These are phyloP conservation scores for Globisporangium nunn DNA, from an alignment of 352 stramenopile species.

Conservation along the genomic window DNA sequence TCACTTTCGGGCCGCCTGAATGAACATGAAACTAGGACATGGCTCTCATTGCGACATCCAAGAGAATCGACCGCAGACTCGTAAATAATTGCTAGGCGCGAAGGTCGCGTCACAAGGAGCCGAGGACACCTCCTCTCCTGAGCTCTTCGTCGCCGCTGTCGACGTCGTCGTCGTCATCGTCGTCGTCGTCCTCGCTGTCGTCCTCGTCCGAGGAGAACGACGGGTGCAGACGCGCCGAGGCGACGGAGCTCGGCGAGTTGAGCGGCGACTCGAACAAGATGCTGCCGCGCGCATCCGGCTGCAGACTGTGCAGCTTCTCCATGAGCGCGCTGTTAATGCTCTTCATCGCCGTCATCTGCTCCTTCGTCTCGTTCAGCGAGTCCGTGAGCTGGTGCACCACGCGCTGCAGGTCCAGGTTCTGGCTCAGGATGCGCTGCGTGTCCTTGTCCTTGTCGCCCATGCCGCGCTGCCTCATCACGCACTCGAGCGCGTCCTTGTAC, in stretches of 20 bases:
- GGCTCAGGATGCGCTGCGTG: slow-evolving; percentile 46
- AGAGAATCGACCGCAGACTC: too few relatives aligned
- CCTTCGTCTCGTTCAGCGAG: slow-evolving; percentile 55
- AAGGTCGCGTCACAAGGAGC: background rate
- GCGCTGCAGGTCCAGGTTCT: slow-evolving; percentile 64
- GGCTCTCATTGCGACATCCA: too few relatives aligned
- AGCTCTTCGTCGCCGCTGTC: background rate
- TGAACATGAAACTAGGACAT: too few relatives aligned
- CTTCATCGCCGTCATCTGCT: slow-evolving; percentile 66
- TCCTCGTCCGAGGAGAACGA: slow-evolving; percentile 52
- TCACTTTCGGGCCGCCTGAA: too few relatives aligned
- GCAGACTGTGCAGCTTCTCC: slow-evolving; percentile 45
- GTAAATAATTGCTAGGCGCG: too few relatives aligned
- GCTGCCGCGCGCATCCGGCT: slow-evolving; percentile 44
- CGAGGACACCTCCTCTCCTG: background rate
- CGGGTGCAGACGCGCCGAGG: slow-evolving; percentile 29
- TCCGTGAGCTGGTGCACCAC: slow-evolving; percentile 72
- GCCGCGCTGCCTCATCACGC: slow-evolving; percentile 32
- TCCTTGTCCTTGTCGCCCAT: slow-evolving; percentile 64
- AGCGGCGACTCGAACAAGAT: slow-evolving; percentile 34
- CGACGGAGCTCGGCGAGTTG: slow-evolving; percentile 24
- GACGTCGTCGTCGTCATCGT: slow-evolving; percentile 26
- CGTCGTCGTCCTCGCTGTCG: slow-evolving; percentile 37
- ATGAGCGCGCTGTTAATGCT: slow-evolving; percentile 73
- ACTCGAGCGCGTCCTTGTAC: slow-evolving; percentile 50